Base-by-base conservation (phyloP, 805 yeast genomes). In the Monosporozyma aerobia region DNA sequence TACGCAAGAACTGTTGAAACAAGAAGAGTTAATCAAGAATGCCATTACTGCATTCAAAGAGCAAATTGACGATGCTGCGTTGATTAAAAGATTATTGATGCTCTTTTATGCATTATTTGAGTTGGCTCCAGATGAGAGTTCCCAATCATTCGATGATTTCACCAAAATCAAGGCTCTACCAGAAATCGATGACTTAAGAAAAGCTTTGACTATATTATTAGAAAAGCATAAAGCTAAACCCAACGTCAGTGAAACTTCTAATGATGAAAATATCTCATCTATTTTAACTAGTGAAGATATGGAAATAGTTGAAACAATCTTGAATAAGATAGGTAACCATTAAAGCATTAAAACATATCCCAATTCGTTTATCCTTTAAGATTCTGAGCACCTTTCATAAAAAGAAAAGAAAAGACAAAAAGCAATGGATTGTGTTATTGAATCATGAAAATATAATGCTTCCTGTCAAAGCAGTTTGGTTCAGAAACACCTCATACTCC, bases 51-150 rank as follows among this genome's bases (percentile, higher is more conserved):
- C 71, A 1, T 54, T 71, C 4, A 51, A 50, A 1, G 59, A 59
- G 2, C 73, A 73, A 51, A 46, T 55, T 13, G 54, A 53, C 5
- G 73, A 73, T 44, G 43, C 50, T 0, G 69, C 59, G 9, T 48
- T 72, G 35, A 58, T 70, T 48, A 69, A 67, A 49, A 60, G 76
- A 44, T 54, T 70, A 2, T 50, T 71, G 1, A 65, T 66, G 47
- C 60, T 72, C 7, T 59, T 72, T 37, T 63, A 60, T 41, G 62
- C 68, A 0, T 30, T 67, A 19, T 51, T 66, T 10, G 68, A 63
- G 27, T 56, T 58, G 10, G 53, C 62, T 1, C 56, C 62, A 2
- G 55, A 56, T 3, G 54, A 48, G 5, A 53, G 51, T 32, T 27
- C n/a, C 33, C 41, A 49, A 9, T 32, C 53, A 13, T 41, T 13